These are phyloP conservation scores for Globisporangium carolinianum DNA, from an alignment of 352 stramenopile genomes.

Conservation along the genomic window DNA sequence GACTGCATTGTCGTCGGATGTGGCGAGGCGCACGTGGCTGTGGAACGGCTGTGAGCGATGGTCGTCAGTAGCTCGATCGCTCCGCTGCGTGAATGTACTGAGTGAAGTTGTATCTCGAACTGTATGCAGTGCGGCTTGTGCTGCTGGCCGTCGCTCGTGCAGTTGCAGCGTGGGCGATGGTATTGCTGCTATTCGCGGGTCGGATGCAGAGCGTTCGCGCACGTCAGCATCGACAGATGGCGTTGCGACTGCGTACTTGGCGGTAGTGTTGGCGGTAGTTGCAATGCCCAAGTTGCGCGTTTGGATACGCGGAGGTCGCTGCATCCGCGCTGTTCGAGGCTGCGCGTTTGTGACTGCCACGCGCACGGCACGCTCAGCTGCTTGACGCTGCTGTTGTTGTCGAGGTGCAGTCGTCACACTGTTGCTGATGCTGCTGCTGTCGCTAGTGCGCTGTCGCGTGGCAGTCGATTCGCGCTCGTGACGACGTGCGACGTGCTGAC, in stretches of 20 bases:
- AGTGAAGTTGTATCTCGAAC: background rate
- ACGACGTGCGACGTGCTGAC: too few species aligned
- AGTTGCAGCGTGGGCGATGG: too few species aligned
- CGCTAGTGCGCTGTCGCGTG: too few species aligned
- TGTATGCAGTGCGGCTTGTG: too few species aligned
- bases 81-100: constrained; percentile 2
- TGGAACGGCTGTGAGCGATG: constrained; percentile 1
- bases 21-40: background rate
- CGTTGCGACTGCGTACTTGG: too few species aligned
- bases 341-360: background rate
- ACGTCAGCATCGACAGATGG: too few species aligned
- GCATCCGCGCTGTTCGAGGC: background rate
- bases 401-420: too few species aligned
- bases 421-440: background rate
- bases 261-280: background rate
- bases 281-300: background rate
- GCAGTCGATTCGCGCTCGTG: too few species aligned
- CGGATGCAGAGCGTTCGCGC: too few species aligned
- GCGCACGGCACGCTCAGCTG: background rate
- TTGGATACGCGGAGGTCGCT: background rate
- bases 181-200: too few species aligned
- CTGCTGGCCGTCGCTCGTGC: too few species aligned
- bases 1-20: background rate
- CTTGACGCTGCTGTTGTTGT: background rate
- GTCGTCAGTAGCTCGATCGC: background rate